Base-by-base conservation (phyloP, 2,329 filamentous ascomycete genomes). In the Colletotrichum horii region DNA sequence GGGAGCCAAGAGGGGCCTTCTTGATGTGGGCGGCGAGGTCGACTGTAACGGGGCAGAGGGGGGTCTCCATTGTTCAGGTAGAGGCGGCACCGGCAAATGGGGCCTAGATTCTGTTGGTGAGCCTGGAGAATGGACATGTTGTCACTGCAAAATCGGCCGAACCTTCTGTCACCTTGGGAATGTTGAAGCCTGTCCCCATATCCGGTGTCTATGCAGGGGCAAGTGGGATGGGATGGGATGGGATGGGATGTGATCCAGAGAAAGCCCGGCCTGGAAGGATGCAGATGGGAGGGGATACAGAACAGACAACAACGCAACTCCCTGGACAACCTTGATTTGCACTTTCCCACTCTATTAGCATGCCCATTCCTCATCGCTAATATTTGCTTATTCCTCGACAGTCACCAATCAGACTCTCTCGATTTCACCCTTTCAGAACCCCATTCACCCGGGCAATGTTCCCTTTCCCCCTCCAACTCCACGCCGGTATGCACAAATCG, bases 401-500 rank as follows among this genome's bases (percentile, higher is more conserved):
- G 61, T 8, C 66, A 26, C 24, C 30, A 58, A 48, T 16, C 14
- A 70, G 43, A n/a, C 66, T 24, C 9, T 28, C 66, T 48, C 38
- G 19, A 56, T 71, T 60, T 52, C 43, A 22, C n/a, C 67, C 22
- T 60, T 70, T 66, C 38, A 60, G 67, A 65, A 66, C n/a, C n/a
- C 19, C 22, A 38, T 43, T 52, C 26, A 11, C 16, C n/a, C 43
- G 66, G 24, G 24, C 16, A 58, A 30, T 43, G 28, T 70, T 70
- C 16, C 67, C 34, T 58, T 58, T 66, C 48, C n/a, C 15, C 30
- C 67, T 48, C n/a, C 48, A 32, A 56, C 56, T 66, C 67, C 43
- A 71, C 30, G 60, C 22, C 32, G 67, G 55, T 66, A 71, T 71
- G 73, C 69, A 67, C 30, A 48, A 32, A 67, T 71, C 61, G 55